phyloP scores from a whole-genome alignment of 805 yeast genomes.

The Candida palmyrensis region DNA sequence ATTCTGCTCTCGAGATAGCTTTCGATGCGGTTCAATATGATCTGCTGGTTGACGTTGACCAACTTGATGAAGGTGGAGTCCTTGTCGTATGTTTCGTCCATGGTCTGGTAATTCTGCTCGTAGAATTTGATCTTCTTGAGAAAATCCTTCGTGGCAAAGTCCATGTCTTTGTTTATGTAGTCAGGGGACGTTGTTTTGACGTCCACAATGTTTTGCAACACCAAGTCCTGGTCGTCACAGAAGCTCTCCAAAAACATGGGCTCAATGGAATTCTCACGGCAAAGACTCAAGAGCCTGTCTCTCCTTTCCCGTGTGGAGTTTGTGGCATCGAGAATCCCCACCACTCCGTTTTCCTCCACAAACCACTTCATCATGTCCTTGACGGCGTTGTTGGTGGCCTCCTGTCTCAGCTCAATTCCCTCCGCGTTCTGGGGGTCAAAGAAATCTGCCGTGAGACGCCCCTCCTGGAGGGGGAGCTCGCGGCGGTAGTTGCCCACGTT shows the following conservation, averaged over 20 bases:
- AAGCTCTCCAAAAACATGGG: constrained; percentile 91
- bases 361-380: constrained; percentile 86
- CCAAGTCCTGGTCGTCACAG: constrained; percentile 78
- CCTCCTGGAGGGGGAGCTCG: constrained; percentile 39
- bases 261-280: constrained; percentile 64
- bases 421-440: constrained; percentile 64
- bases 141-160: constrained; percentile 68
- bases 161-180: constrained; percentile 63
- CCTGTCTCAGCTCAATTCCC: constrained; percentile 57
- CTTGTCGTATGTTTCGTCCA: constrained; percentile 53
- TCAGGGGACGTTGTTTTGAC: constrained; percentile 87
- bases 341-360: constrained; percentile 71
- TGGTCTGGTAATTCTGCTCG: constrained; percentile 70
- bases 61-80: constrained; percentile 81
- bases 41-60: constrained; percentile 83
- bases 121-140: constrained; percentile 68
- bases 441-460: constrained; percentile 70
- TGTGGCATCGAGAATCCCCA: constrained; percentile 92
- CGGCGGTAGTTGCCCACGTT: constrained; percentile 87
- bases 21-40: constrained; percentile 81
- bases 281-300: constrained; percentile 53
- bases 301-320: constrained; percentile 78
- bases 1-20: constrained; percentile 87
- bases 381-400: constrained; percentile 70
- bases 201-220: constrained; percentile 75